Evolutionary conservation across 139 green algal genomes (phyloP).

Genomic region (Raphidocelis subcapitata): DNA sequence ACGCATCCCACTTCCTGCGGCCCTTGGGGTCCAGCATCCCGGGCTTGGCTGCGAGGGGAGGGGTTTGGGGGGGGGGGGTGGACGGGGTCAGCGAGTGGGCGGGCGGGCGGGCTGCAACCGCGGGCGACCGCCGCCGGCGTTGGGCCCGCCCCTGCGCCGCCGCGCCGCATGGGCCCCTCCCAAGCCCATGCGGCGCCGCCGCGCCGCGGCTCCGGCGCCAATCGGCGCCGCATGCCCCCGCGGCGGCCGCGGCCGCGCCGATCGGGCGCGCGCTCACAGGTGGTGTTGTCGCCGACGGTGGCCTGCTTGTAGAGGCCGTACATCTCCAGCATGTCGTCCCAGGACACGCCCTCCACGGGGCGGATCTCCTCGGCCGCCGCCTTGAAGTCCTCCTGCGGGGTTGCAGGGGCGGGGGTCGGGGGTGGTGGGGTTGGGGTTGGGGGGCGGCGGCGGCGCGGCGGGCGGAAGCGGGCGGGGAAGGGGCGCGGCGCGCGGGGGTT

Average conservation of each 20-base stretch:
- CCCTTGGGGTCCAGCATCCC: constrained; percentile 75
- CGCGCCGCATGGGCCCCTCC: too few species aligned
- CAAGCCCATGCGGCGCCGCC: too few species aligned
- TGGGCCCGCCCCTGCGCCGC: too few species aligned
- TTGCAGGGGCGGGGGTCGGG: neutral
- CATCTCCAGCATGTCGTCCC: constrained; percentile 67
- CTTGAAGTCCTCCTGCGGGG: constrained; percentile 74
- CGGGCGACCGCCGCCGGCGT: too few species aligned
- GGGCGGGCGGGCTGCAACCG: too few species aligned
- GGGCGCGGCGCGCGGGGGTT: neutral
- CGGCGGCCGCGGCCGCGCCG: too few species aligned
- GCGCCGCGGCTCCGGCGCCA: neutral
- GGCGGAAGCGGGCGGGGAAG: neutral
- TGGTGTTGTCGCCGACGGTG: constrained; percentile 63
- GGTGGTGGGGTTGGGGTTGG: neutral
- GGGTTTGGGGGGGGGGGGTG: neutral
- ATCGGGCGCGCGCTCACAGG: constrained; percentile 13
- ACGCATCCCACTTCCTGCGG: constrained; percentile 72
- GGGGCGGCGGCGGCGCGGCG: neutral
- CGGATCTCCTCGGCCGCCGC: constrained; percentile 51
- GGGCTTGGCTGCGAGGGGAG: constrained; percentile 27
- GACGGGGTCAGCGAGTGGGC: too few species aligned
- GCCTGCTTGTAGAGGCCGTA: constrained; percentile 80
- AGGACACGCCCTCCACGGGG: constrained; percentile 26
- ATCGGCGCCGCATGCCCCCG: neutral